A percentile compares a stretch with the other conserved stretches of the same genome.
These are phyloP conservation scores for Cytospora schulzeri DNA, from an alignment of 2,329 filamentous ascomycete species.

Conservation along the genomic window DNA sequence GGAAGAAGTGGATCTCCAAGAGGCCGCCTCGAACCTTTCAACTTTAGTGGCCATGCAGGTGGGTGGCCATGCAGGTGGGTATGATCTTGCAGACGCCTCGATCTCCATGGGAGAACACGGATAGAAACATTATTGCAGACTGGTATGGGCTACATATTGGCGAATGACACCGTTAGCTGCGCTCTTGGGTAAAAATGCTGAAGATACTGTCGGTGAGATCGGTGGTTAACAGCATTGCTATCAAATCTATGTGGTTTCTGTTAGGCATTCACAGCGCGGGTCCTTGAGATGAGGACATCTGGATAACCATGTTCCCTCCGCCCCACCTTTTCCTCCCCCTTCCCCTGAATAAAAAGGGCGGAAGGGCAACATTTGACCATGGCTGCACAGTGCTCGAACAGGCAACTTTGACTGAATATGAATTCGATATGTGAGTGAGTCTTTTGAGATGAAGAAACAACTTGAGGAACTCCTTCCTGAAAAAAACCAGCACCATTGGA, in stretches of 20 bases:
- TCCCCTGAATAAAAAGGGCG: too few relatives aligned
- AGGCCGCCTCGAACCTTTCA: slow-evolving; percentile 8
- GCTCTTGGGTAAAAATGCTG: not conserved
- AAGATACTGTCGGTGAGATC: not conserved
- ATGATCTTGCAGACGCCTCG: not conserved
- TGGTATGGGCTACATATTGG: not conserved
- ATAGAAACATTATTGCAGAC: not conserved
- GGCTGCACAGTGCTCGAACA: too few relatives aligned
- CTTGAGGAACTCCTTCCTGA: too few relatives aligned
- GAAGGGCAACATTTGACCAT: too few relatives aligned
- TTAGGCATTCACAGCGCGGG: not conserved
- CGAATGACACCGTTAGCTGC: not conserved
- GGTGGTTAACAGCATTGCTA: not conserved
- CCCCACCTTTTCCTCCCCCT: too few relatives aligned
- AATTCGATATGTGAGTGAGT: not conserved
- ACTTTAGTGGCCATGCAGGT: not conserved
- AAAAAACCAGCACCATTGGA: too few relatives aligned
- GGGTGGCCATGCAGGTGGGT: not conserved
- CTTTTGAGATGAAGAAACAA: not conserved
- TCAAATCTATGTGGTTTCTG: not conserved
- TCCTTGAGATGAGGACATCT: too few relatives aligned
- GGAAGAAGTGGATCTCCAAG: slow-evolving; percentile 1
- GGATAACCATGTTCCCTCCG: too few relatives aligned
- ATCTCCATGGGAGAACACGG: not conserved
- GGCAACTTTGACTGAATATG: not conserved